Conservation (phyloP, 2,329 filamentous ascomycete genomes). For the Clonostachys rosea region DNA sequence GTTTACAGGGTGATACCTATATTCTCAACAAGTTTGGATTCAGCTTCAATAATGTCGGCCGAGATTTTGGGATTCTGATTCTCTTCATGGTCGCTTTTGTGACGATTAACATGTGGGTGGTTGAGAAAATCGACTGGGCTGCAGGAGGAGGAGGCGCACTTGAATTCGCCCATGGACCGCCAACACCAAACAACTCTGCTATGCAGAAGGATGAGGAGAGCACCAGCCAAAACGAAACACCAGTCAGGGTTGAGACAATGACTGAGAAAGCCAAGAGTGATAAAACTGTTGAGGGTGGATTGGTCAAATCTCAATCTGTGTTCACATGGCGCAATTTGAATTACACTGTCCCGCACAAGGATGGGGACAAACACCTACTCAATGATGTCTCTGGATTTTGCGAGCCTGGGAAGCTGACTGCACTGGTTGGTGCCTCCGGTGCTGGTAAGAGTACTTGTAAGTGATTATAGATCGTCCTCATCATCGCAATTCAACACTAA, state of each 20-base stretch:
- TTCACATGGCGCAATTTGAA: constrained; percentile 3
- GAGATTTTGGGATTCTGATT: constrained; percentile 4
- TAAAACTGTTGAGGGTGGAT: not conserved
- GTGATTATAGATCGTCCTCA: not conserved
- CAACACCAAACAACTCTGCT: not conserved
- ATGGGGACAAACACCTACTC: constrained; percentile 2
- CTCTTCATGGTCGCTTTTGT: constrained; percentile 1
- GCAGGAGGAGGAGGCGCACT: not conserved
- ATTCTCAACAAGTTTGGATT: constrained; percentile 3
- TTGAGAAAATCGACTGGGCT: constrained; percentile 5
- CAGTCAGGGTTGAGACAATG: not conserved
- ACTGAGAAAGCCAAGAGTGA: not conserved
- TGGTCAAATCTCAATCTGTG: constrained; percentile 2
- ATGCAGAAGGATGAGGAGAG: constrained; percentile 1
- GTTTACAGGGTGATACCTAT: constrained; percentile 2
- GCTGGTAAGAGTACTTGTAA: constrained; percentile 60
- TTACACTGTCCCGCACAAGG: constrained; percentile 1
- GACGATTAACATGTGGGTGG: constrained; percentile 3
- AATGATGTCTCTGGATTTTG: constrained; percentile 2
- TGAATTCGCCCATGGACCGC: not conserved
- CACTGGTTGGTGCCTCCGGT: constrained; percentile 50
- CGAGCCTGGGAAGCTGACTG: constrained; percentile 54
- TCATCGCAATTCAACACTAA: not conserved
- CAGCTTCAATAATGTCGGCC: constrained; percentile 1
- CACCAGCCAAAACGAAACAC: not conserved